These are phyloP conservation scores for Sanguinoderma infundibulare DNA, from an alignment of 1,284 basidiomycete genomes.

Conservation along the genomic window DNA sequence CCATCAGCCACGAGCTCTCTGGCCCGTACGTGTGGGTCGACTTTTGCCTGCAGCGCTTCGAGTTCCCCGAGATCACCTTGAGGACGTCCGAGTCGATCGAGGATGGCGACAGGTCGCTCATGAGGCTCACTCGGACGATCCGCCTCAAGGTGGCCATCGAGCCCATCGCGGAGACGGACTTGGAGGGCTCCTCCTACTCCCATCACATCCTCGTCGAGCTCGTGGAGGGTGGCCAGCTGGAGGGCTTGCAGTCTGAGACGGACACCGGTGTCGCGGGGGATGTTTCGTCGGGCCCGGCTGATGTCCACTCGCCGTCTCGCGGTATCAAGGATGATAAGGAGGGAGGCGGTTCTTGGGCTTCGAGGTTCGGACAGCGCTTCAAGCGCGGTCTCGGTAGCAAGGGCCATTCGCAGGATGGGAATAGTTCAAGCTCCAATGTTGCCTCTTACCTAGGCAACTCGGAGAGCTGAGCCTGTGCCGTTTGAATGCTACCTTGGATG, in stretches of 20 bases:
- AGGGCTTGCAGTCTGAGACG: background rate
- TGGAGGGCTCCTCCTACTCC: background rate
- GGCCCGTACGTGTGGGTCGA: background rate
- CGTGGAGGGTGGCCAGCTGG: background rate
- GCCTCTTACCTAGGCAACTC: too few relatives aligned
- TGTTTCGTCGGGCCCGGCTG: too few relatives aligned
- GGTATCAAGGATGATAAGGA: background rate
- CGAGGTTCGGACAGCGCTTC: background rate
- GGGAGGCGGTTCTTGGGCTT: background rate
- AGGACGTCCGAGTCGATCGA: background rate
- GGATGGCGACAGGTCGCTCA: background rate
- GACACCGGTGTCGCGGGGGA: background rate
- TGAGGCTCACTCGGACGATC: background rate
- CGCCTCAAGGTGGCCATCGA: background rate
- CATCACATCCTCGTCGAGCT: background rate
- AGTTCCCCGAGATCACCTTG: background rate
- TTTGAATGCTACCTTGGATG: too few relatives aligned
- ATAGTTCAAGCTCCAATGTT: too few relatives aligned
- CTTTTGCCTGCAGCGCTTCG: background rate
- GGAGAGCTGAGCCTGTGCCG: too few relatives aligned
- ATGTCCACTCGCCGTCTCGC: too few relatives aligned
- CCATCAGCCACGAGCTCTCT: background rate
- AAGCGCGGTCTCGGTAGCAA: background rate
- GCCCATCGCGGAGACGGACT: background rate
- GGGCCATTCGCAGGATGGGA: too few relatives aligned